Evolutionary conservation across 768 basidiomycete genomes (phyloP), one percentile per base, ranked within the genome.

Genomic region (Collybia sordida): DNA sequence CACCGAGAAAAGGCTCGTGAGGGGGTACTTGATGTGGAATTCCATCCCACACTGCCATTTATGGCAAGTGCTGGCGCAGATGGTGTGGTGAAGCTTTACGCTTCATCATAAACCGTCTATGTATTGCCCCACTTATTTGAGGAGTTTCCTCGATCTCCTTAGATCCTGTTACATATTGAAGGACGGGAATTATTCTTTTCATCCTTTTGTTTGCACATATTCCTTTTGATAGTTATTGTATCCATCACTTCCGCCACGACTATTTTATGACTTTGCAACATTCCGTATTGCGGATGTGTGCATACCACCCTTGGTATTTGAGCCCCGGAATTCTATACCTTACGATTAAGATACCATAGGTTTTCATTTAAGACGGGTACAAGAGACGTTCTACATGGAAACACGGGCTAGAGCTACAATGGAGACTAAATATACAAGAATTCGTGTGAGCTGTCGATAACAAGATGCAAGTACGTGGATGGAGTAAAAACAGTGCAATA

Each of bases 51-150:
- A 52, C 67, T 94, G 49, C 88, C 90, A 23, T 83, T 94, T 62
- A 83, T 97, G 79, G 92, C 88, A 14, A 96, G 91, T 65, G 90
- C 91, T 17, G 96, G 96, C n/a, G 92, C 93, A 11, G 96, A 98
- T 69, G 94, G 95, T 22, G 87, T 93, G 39, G 85, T 98, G 52
- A 93, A 93, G 68, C 74, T 98, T 22, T 97, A 90, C 66, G 88
- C 90, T 53, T 89, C 88, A 61, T 92, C 88, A 71, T 91, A 77
- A 76, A 69, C 53, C 55, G 54, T 34, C 14, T 42, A 31, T 27
- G 8, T 42, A 37, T 53, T 45, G 44, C 12, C 17, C 28, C 31
- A 41, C 40, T 36, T 55, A 44, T 47, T 38, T 49, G 52, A 51
- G 44, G 48, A 40, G 45, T 52, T 51, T 42, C 53, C 52, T 61